Evolutionary conservation across 2,329 filamentous ascomycete species (phyloP).

Genomic region (Colletotrichum higginsianum): DNA sequence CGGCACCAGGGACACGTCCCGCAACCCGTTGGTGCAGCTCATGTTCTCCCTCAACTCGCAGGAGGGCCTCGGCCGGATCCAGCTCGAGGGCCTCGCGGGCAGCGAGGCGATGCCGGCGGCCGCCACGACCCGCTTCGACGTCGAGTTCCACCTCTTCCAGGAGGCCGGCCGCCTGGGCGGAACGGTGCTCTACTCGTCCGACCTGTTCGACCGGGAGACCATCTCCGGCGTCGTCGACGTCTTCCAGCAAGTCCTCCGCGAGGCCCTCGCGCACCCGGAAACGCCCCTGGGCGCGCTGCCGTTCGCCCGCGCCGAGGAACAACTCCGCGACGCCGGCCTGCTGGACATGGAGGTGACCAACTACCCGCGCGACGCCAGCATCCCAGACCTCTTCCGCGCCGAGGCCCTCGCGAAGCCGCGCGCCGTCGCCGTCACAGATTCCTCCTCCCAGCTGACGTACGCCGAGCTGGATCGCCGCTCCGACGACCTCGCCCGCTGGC

Average conservation of each 20-base stretch:
- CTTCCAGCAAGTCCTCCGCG: background rate
- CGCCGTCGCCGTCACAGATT: conserved; percentile 43
- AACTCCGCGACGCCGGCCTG: conserved; percentile 40
- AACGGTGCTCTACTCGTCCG: conserved; percentile 39
- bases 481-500: conserved; percentile 43
- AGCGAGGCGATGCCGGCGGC: conserved; percentile 11
- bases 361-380: conserved; percentile 43
- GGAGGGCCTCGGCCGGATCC: background rate
- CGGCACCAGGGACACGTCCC: conserved; percentile 12
- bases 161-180: conserved; percentile 37
- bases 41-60: conserved; percentile 22
- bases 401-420: conserved; percentile 39
- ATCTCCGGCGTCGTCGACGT: conserved; percentile 45
- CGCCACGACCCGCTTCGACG: conserved; percentile 18
- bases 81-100: conserved; percentile 3
- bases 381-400: conserved; percentile 45
- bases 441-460: conserved; percentile 42
- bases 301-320: background rate
- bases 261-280: background rate
- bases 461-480: conserved; percentile 45
- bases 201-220: conserved; percentile 18
- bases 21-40: conserved; percentile 25
- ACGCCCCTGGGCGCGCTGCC: background rate
- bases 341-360: conserved; percentile 4
- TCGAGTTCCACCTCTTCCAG: conserved; percentile 45